Percentiles rank a stretch among this genome's conserved stretches.
phyloP scores from a whole-genome alignment of 345 rosid species.

The Cochlearia excelsa region DNA sequence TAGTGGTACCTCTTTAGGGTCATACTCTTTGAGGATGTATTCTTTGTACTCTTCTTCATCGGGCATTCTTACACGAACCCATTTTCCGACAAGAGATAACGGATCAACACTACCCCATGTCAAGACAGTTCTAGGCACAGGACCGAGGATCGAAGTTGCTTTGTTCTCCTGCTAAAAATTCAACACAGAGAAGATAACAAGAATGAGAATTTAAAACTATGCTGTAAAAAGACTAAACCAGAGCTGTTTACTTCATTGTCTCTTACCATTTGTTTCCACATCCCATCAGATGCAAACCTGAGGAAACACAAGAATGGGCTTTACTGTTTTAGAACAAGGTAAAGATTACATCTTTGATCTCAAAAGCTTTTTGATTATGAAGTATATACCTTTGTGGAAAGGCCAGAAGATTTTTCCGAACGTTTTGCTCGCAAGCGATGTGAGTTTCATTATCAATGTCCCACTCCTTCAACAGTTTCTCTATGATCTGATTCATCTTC shows the following conservation, averaged over 20 bases:
- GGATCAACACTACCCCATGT: conserved; percentile 18
- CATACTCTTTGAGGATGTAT: conserved; percentile 14
- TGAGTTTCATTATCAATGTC: not conserved
- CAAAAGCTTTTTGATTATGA: conserved; percentile 8
- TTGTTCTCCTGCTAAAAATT: not conserved
- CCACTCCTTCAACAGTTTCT: conserved; percentile 16
- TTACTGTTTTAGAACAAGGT: not conserved
- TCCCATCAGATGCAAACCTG: not conserved
- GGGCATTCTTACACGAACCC: not conserved
- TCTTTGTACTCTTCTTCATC: not conserved
- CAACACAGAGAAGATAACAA: not conserved
- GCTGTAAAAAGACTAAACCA: not conserved
- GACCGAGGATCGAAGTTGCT: not conserved
- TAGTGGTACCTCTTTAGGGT: conserved; percentile 6
- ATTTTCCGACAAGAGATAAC: conserved; percentile 11
- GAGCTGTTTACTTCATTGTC: not conserved
- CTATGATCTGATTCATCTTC: conserved; percentile 11
- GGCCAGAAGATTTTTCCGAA: conserved; percentile 3
- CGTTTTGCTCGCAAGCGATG: not conserved
- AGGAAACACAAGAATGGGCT: not conserved
- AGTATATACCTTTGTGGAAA: conserved; percentile 1
- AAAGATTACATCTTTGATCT: not conserved
- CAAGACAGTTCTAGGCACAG: not conserved
- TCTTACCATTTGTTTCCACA: not conserved
- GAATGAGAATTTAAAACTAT: too few relatives aligned